These are phyloP conservation scores for Parsonsia alboflavescens DNA, from an alignment of 257 asterid species.

Conservation along the genomic window DNA sequence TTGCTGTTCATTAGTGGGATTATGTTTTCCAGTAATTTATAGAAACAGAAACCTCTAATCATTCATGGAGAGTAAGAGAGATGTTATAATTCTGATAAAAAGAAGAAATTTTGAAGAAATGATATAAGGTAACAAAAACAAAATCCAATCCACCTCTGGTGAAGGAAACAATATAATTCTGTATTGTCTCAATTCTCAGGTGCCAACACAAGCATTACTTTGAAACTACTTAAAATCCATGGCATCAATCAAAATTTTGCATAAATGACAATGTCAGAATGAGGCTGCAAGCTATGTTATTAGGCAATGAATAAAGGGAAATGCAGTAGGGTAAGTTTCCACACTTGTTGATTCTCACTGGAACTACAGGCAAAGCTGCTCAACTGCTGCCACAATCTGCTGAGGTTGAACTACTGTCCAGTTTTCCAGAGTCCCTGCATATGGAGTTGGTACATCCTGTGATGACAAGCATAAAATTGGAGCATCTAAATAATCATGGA, in stretches of 20 bases:
- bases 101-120: not conserved
- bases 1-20: not conserved
- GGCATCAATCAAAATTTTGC: not conserved
- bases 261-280: not conserved
- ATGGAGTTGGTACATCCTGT: slow-evolving; percentile 88
- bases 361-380: slow-evolving; percentile 58
- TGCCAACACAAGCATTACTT: too few species aligned
- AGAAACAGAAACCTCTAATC: not conserved
- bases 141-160: not conserved
- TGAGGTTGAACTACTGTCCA: slow-evolving; percentile 84
- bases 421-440: slow-evolving; percentile 68
- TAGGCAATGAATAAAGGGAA: not conserved
- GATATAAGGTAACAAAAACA: not conserved
- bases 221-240: too few species aligned
- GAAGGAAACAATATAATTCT: not conserved
- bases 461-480: slow-evolving; percentile 70
- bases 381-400: slow-evolving; percentile 77
- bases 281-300: not conserved
- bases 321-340: not conserved
- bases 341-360: not conserved
- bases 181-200: too few species aligned
- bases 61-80: not conserved
- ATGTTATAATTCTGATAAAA: not conserved
- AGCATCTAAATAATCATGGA: slow-evolving; percentile 73
- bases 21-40: not conserved